Evolutionary conservation across 306 rosid genomes (phyloP), one percentile per base, ranked within the genome.

Genomic region (Gynostemma pentaphyllum): DNA sequence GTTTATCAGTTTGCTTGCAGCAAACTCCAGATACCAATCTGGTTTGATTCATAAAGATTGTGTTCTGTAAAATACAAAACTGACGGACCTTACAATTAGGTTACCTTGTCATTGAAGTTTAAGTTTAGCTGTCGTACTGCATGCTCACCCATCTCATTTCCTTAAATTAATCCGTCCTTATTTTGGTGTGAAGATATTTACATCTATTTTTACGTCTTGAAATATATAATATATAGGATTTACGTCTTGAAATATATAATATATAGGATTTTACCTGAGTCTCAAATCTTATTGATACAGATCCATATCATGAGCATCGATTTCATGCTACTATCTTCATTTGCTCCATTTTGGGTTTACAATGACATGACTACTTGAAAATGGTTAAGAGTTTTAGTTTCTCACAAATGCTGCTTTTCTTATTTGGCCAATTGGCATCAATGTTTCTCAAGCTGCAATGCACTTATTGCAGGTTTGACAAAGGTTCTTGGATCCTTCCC

Each of bases 291-390:
- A 2, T 23, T 40, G 34, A 7, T 74, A 84, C 84, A 92, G 98
- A 84, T 88, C 74, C 96, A 92, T 79, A 14, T 72, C 37, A 91
- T 19, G 42, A 62, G 85, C 80, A 77, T 92, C 39, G 98, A 92
- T 79, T 88, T 92, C 74, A 72, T 74, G 68, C 62, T 92, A 28
- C 78, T 92, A 24, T 92, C 98, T 45, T 78, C 96, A 65, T 88
- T 92, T 80, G 95, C 96, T 47, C 98, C 98, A 16, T 92, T 92
- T 74, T 92, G 98, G 96, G 94, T 92, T 45, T 88, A 88, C 84
- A 88, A 88, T 44, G 98, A 92, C 59, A 88, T 88, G 92, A 83
- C 96, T 18, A 68, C 90, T 26, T 77, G 98, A 45, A 92, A 92
- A 76, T 79, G 95, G 98, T 91, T 74, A 0, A 69, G 15, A 40